These are phyloP conservation scores for Didymella arachidicola DNA, from an alignment of 2,329 filamentous ascomycete genomes.

Conservation along the genomic window DNA sequence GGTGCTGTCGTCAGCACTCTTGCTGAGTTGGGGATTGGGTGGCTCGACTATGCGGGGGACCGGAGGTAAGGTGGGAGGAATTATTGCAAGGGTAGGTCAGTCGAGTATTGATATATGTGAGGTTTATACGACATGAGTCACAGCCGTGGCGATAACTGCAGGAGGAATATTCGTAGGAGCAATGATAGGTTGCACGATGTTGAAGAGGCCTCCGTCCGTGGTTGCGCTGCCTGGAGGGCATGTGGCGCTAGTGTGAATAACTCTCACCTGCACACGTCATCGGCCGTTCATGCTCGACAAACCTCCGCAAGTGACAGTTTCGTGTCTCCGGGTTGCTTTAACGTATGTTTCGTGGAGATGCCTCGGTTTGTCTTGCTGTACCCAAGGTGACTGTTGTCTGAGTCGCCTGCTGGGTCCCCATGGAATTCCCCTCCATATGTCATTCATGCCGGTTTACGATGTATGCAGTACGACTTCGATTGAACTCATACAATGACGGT, in stretches of 20 bases:
- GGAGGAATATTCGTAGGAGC: slow-evolving; percentile 15
- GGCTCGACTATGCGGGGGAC: slow-evolving; percentile 34
- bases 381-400: background rate
- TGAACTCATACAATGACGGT: background rate
- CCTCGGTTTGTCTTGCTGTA: background rate
- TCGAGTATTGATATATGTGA: slow-evolving; percentile 34
- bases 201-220: slow-evolving; percentile 14
- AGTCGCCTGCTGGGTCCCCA: background rate
- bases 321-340: background rate
- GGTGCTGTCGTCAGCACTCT: slow-evolving; percentile 8
- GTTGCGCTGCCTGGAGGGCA: slow-evolving; percentile 12
- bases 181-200: slow-evolving; percentile 17
- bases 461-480: background rate
- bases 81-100: slow-evolving; percentile 48
- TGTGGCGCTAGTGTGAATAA: slow-evolving; percentile 19
- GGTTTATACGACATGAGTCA: slow-evolving; percentile 49
- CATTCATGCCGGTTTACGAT: background rate
- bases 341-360: background rate
- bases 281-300: background rate
- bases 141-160: slow-evolving; percentile 26
- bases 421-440: background rate
- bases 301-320: slow-evolving; percentile 1
- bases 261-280: slow-evolving; percentile 16
- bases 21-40: slow-evolving; percentile 17
- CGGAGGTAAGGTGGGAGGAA: slow-evolving; percentile 24